Base-by-base conservation (phyloP, 176 grass and related monocot genomes). In the Dendrocalamus sinicus region DNA sequence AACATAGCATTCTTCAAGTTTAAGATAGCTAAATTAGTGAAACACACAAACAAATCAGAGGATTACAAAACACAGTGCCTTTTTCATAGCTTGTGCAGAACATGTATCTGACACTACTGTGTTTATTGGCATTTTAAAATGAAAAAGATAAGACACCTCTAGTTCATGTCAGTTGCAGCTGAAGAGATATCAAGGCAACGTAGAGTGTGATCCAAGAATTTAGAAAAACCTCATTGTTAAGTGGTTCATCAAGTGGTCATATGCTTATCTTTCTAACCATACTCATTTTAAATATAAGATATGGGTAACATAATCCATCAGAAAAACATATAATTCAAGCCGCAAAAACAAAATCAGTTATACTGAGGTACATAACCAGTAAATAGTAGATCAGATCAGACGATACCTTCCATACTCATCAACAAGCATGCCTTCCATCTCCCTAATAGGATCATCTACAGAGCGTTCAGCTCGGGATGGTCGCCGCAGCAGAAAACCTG, bases 321-420 rank as follows among this genome's bases (percentile, higher is more conserved):
- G 61, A 81, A 70, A 16, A 81, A 86, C 35, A 59, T 84, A 68
- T 64, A 83, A 30, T 30, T 74, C 77, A 71, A 72, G 6, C 74
- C 19, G 0, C 40, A 65, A 73, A 79, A 53, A 48, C 13, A 64
- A 73, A 83, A 67, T 28, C 24, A 70, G 6, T 19, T 59, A 67
- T 70, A 63, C 53, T 35, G 9, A 86, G 61, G 26, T 62, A 86
- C 32, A 70, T 41, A 82, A 57, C 35, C 24, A 81, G 28, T 70
- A 52, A 60, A 71, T 80, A 35, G 67, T 54, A 80, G 70, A 86
- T 85, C 26, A 76, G 62, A 70, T 74, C 48, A 67, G 46, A 69
- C 28, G 84, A 70, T 92, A 99, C 96, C 96, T 99, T 92, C 96
- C 96, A 88, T 99, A 99, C 76, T 99, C 96, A 79, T 99, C 96